Evolutionary conservation across 352 stramenopile species (phyloP).

Genomic region (Globisporangium barbulae): DNA sequence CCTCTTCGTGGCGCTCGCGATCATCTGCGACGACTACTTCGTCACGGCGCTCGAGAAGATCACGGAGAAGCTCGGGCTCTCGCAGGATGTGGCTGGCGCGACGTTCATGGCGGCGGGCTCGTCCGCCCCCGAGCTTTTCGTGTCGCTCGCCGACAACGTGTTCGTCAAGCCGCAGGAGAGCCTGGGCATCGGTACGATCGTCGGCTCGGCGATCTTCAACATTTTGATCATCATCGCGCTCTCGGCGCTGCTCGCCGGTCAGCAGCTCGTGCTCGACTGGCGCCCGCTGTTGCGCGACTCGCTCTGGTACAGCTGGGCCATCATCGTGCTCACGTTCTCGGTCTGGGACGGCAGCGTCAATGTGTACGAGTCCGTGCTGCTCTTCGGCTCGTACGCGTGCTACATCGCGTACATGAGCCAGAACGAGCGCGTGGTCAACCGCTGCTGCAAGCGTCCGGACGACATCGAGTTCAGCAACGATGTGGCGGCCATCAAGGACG

Average conservation of each 20-base stretch:
- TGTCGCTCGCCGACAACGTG: conserved; percentile 75
- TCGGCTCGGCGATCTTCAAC: conserved; percentile 87
- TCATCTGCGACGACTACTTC: conserved; percentile 90
- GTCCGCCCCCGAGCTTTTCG: conserved; percentile 80
- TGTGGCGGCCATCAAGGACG: conserved; percentile 11
- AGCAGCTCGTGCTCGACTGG: conserved; percentile 69
- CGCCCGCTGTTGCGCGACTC: conserved; percentile 77
- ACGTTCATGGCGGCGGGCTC: conserved; percentile 85
- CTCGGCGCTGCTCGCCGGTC: conserved; percentile 61
- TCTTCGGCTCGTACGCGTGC: conserved; percentile 63
- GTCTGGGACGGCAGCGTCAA: conserved; percentile 64
- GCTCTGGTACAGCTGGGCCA: conserved; percentile 69
- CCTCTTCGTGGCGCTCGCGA: conserved; percentile 82
- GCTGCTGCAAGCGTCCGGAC: conserved; percentile 51
- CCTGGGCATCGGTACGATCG: conserved; percentile 74
- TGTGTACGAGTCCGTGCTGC: conserved; percentile 50
- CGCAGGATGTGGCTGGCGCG: conserved; percentile 73
- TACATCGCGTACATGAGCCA: conserved; percentile 80
- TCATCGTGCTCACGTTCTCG: conserved; percentile 49
- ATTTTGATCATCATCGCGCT: conserved; percentile 85
- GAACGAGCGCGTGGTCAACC: conserved; percentile 53
- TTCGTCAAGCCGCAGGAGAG: conserved; percentile 64
- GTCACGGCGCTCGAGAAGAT: conserved; percentile 77
- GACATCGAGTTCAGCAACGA: conserved; percentile 19
- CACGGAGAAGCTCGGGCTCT: conserved; percentile 53